A percentile compares a stretch with the other conserved stretches of the same genome.
phyloP scores from a whole-genome alignment of 805 yeast genomes.

The Jamesozyma rosinii region DNA sequence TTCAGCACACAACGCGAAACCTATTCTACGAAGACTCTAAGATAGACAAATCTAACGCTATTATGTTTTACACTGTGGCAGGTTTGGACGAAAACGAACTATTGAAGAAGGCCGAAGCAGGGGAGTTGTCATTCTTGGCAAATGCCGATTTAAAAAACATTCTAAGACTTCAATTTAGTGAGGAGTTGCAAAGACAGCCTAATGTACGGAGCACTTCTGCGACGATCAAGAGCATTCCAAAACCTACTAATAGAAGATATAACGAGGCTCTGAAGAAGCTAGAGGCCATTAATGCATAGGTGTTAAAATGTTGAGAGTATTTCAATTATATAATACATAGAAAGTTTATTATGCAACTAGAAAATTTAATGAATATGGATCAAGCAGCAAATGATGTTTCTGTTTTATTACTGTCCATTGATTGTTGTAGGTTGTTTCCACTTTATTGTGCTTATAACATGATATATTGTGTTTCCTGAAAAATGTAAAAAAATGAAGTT shows the following conservation, averaged over 20 bases:
- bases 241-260: conserved; percentile 23
- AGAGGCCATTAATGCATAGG: background rate
- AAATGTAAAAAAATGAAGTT: too few relatives aligned
- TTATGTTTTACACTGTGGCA: conserved; percentile 19
- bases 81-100: conserved; percentile 17
- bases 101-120: conserved; percentile 13
- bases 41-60: conserved; percentile 18
- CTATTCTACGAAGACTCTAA: conserved; percentile 16
- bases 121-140: conserved; percentile 12
- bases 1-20: conserved; percentile 26
- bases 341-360: background rate
- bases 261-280: conserved; percentile 21
- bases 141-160: conserved; percentile 20
- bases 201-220: conserved; percentile 11
- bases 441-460: too few relatives aligned
- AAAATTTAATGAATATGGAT: background rate
- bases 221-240: conserved; percentile 11
- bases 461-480: too few relatives aligned
- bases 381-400: too few relatives aligned
- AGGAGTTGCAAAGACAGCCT: conserved; percentile 19
- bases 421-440: too few relatives aligned
- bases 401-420: too few relatives aligned
- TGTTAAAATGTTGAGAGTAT: too few relatives aligned
- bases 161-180: conserved; percentile 27
- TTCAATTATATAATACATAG: background rate